These are phyloP conservation scores for Geosiphon pyriformis DNA, from an alignment of 192 early-diverging fungal genomes.

Conservation along the genomic window DNA sequence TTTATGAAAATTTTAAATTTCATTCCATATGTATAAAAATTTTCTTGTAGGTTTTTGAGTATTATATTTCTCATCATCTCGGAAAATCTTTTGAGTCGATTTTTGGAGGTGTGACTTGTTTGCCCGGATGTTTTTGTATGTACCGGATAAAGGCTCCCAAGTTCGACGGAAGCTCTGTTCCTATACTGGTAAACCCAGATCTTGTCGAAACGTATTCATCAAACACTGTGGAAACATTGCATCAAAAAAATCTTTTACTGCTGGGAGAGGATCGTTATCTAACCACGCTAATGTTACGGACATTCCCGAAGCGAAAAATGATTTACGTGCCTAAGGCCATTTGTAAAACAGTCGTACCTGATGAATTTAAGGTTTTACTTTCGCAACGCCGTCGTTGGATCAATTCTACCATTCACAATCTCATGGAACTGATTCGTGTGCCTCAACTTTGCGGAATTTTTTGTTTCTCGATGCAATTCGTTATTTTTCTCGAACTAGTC, in stretches of 20 bases:
- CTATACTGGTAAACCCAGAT: slow-evolving; percentile 83
- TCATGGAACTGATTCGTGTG: slow-evolving; percentile 81
- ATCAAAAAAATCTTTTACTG: slow-evolving; percentile 80
- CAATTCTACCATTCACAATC: slow-evolving; percentile 90
- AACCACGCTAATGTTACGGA: slow-evolving; percentile 80
- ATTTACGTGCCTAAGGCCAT: slow-evolving; percentile 79
- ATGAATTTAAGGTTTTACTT: slow-evolving; percentile 73
- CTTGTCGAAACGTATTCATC: slow-evolving; percentile 76
- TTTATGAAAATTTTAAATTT: neutral
- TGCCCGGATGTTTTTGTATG: slow-evolving; percentile 98
- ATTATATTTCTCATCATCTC: slow-evolving; percentile 96
- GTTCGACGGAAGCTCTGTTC: slow-evolving; percentile 63
- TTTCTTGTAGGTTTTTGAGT: slow-evolving; percentile 85
- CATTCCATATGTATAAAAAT: neutral
- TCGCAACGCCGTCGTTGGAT: slow-evolving; percentile 94
- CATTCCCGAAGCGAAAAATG: slow-evolving; percentile 82
- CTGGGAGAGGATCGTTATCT: slow-evolving; percentile 87
- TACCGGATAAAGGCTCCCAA: slow-evolving; percentile 90
- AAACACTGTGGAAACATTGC: slow-evolving; percentile 73
- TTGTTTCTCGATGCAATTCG: slow-evolving; percentile 85
- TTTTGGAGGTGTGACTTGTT: slow-evolving; percentile 96
- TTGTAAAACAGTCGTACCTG: slow-evolving; percentile 84
- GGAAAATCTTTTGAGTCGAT: slow-evolving; percentile 91
- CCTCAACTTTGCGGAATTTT: slow-evolving; percentile 86
- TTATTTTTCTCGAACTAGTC: slow-evolving; percentile 65